Evolutionary conservation across 768 basidiomycete genomes (phyloP).

Genomic region (Lactarius akahatsu): DNA sequence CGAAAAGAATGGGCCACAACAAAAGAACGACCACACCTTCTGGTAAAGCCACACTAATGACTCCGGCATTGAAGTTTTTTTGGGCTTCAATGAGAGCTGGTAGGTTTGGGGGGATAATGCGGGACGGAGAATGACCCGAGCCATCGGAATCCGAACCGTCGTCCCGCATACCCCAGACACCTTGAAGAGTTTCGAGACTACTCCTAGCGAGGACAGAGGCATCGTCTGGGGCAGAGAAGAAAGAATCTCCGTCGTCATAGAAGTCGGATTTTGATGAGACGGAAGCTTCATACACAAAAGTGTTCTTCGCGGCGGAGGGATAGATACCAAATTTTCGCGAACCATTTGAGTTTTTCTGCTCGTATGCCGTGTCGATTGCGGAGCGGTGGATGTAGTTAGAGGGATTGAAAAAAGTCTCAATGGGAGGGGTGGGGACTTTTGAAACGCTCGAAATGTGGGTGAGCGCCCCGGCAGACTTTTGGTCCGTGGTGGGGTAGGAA

Average conservation of each 20-base stretch:
- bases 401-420: constrained; percentile 23
- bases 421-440: constrained; percentile 18
- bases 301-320: constrained; percentile 26
- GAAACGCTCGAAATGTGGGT: constrained; percentile 14
- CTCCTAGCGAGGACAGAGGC: constrained; percentile 26
- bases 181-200: constrained; percentile 28
- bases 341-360: constrained; percentile 23
- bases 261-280: constrained; percentile 29
- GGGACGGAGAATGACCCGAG: constrained; percentile 22
- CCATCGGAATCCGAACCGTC: constrained; percentile 11
- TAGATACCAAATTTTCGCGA: constrained; percentile 27
- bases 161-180: constrained; percentile 11
- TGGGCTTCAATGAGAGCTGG: constrained; percentile 30
- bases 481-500: constrained; percentile 17
- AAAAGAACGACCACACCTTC: constrained; percentile 19
- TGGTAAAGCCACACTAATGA: constrained; percentile 25
- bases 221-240: constrained; percentile 27
- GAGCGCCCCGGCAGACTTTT: constrained; percentile 17
- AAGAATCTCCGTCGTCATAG: constrained; percentile 27
- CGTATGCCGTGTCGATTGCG: constrained; percentile 23
- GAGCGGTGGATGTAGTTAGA: constrained; percentile 24
- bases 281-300: constrained; percentile 28
- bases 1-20: background rate
- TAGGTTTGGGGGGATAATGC: constrained; percentile 25
- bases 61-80: constrained; percentile 22